These are phyloP conservation scores for Puccinia triticina DNA, from an alignment of 1,284 basidiomycete species.

Conservation along the genomic window DNA sequence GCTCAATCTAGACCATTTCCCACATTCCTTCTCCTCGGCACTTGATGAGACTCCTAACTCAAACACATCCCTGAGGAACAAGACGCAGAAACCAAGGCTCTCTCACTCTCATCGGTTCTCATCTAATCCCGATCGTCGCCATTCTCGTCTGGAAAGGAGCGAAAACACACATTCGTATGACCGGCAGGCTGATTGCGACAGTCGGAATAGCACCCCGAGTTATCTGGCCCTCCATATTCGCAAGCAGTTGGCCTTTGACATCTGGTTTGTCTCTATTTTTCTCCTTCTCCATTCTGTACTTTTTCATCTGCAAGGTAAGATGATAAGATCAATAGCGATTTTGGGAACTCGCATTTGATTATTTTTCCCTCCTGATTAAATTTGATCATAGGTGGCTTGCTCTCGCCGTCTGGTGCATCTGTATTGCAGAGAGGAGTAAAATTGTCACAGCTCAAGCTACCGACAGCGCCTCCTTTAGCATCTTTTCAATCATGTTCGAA, in stretches of 20 bases:
- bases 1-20: neutral
- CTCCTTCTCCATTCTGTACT: neutral
- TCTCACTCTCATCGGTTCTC: neutral
- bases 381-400: conserved; percentile 58
- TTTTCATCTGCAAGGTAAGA: too few relatives aligned
- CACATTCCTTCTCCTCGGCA: neutral
- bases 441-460: conserved; percentile 54
- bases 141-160: neutral
- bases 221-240: conserved; percentile 59
- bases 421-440: conserved; percentile 58
- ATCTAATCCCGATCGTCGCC: neutral
- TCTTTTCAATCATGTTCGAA: conserved; percentile 41
- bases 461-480: conserved; percentile 57
- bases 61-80: neutral
- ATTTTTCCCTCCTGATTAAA: too few relatives aligned
- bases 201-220: conserved; percentile 49
- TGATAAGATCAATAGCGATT: neutral
- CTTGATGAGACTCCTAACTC: neutral
- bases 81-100: neutral
- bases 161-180: neutral
- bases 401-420: conserved; percentile 60
- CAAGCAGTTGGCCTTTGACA: conserved; percentile 58
- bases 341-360: neutral
- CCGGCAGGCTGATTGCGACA: neutral
- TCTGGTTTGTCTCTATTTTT: conserved; percentile 27